Conservation (phyloP, 2,329 filamentous ascomycete species). For the Didymella segeticola region DNA sequence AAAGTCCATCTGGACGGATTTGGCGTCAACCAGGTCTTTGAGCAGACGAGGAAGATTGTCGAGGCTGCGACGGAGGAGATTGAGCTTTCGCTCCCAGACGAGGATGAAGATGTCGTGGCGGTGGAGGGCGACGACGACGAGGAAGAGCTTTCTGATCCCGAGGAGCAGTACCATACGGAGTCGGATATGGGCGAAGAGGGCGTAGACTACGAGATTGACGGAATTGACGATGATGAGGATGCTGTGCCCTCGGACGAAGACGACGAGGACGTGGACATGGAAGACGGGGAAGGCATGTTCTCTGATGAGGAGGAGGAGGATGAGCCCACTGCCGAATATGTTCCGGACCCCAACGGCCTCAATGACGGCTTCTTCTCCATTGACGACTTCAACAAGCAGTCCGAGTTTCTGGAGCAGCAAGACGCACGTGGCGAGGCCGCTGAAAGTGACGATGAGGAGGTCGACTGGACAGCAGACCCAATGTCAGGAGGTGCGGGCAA, state of each 20-base stretch:
- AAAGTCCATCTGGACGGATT: constrained; percentile 89
- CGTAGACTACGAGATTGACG: constrained; percentile 44
- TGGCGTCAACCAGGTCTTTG: constrained; percentile 88
- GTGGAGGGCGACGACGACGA: constrained; percentile 30
- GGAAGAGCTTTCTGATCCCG: constrained; percentile 45
- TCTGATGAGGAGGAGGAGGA: constrained; percentile 55
- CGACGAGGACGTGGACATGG: constrained; percentile 40
- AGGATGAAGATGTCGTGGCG: constrained; percentile 29
- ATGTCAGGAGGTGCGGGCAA: constrained; percentile 52
- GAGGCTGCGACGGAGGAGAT: constrained; percentile 66
- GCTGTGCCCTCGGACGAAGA: constrained; percentile 40
- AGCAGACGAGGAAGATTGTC: constrained; percentile 87
- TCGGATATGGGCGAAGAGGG: constrained; percentile 43
- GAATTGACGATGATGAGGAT: constrained; percentile 39
- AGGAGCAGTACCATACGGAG: constrained; percentile 36
- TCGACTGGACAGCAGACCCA: constrained; percentile 88
- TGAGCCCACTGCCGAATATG: constrained; percentile 62
- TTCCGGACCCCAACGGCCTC: constrained; percentile 79
- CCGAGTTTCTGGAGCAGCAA: constrained; percentile 86
- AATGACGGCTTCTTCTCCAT: constrained; percentile 99
- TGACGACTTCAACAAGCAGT: constrained; percentile 94
- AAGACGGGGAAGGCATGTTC: constrained; percentile 41
- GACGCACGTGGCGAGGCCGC: constrained; percentile 79
- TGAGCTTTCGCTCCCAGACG: constrained; percentile 54
- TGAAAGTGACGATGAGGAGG: constrained; percentile 76